phyloP scores from a whole-genome alignment of 345 rosid species.

The Populus nigra region DNA sequence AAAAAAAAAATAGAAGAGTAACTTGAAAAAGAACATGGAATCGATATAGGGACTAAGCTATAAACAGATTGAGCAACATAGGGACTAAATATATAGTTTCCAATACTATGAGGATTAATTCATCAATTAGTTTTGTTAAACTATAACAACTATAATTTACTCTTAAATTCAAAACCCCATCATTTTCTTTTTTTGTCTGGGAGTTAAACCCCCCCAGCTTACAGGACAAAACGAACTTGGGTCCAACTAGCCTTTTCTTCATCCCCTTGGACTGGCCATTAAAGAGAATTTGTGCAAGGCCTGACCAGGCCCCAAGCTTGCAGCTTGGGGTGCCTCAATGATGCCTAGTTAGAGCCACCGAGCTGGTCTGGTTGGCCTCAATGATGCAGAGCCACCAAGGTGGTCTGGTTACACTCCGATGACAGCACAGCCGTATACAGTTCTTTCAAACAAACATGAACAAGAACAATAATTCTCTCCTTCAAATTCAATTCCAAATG shows the following conservation, averaged over 20 bases:
- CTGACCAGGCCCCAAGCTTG: neutral
- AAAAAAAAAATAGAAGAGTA: too few species aligned
- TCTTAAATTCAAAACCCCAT: too few species aligned
- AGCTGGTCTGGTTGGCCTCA: too few species aligned
- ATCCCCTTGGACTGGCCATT: neutral
- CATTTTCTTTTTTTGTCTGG: neutral
- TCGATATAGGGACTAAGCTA: neutral
- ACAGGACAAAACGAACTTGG: neutral
- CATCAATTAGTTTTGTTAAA: too few species aligned
- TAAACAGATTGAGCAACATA: neutral
- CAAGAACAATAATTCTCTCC: neutral
- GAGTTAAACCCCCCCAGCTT: neutral
- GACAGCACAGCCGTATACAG: too few species aligned
- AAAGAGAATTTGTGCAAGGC: neutral
- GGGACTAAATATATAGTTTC: neutral
- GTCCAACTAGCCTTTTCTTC: neutral
- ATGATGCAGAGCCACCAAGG: neutral
- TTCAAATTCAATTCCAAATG: neutral
- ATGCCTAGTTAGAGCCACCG: neutral
- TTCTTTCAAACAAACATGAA: neutral
- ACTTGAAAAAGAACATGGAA: neutral
- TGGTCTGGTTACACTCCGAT: neutral
- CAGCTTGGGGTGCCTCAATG: neutral
- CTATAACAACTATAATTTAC: too few species aligned
- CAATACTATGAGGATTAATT: neutral